These are phyloP conservation scores for Pseudoscleropodium purum DNA, from an alignment of 225 moss, liverwort and hornwort genomes.

Conservation along the genomic window DNA sequence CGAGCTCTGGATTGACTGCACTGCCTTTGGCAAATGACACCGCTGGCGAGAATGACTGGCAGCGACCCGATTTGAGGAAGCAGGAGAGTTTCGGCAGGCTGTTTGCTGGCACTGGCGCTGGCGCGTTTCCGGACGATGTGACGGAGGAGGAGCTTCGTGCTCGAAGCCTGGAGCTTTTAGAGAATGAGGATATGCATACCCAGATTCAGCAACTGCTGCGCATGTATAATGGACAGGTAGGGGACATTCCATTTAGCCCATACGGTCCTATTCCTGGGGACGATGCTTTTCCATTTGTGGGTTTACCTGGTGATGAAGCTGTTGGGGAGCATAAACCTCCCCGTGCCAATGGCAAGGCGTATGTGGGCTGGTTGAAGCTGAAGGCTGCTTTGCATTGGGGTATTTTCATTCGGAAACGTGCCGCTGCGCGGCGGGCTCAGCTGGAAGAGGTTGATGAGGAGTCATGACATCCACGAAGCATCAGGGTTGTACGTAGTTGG, in stretches of 20 bases:
- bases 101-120: background rate
- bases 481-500: background rate
- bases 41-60: conserved; percentile 21
- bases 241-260: conserved; percentile 31
- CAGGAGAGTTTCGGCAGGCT: conserved; percentile 32
- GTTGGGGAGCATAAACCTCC: conserved; percentile 30
- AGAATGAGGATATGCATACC: conserved; percentile 45
- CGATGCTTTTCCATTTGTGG: conserved; percentile 33
- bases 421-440: conserved; percentile 62
- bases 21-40: background rate
- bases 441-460: conserved; percentile 60
- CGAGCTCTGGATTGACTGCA: conserved; percentile 8
- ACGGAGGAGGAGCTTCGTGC: conserved; percentile 36
- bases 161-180: conserved; percentile 32
- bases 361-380: conserved; percentile 68
- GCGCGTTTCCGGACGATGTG: conserved; percentile 5
- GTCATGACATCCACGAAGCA: background rate
- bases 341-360: conserved; percentile 39
- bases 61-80: conserved; percentile 1
- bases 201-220: conserved; percentile 54
- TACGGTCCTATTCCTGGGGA: conserved; percentile 27
- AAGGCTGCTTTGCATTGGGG: conserved; percentile 84
- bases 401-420: conserved; percentile 72
- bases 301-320: conserved; percentile 39
- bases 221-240: conserved; percentile 40